phyloP scores from a whole-genome alignment of 1,139 yeast species.

The Scheffersomyces stambukii region DNA sequence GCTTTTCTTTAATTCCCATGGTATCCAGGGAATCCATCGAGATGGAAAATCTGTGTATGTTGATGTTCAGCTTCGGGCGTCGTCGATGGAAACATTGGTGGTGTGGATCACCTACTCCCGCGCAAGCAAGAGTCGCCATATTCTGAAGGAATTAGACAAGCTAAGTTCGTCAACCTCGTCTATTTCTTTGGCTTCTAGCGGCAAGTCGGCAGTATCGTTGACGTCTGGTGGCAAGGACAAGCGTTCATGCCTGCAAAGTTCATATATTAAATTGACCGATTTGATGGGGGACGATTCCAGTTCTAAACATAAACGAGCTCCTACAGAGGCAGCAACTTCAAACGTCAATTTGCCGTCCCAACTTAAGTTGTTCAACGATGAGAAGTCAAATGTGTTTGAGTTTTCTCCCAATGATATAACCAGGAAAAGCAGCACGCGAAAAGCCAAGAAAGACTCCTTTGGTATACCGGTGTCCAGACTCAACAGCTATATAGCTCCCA shows the following conservation, averaged over 20 bases:
- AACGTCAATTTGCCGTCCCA: slow-evolving; percentile 49
- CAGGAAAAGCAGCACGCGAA: slow-evolving; percentile 35
- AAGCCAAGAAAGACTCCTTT: slow-evolving; percentile 26
- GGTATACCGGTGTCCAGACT: slow-evolving; percentile 16
- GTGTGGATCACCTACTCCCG: slow-evolving; percentile 89
- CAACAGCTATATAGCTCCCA: slow-evolving; percentile 6
- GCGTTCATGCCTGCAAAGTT: slow-evolving; percentile 2
- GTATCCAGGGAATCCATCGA: slow-evolving; percentile 62
- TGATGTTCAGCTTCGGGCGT: slow-evolving; percentile 78
- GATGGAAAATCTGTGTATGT: slow-evolving; percentile 64
- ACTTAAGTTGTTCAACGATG: slow-evolving; percentile 43
- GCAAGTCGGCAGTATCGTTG: slow-evolving; percentile 5
- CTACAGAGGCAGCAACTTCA: slow-evolving; percentile 11
- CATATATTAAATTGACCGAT: slow-evolving; percentile 2
- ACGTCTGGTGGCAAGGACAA: slow-evolving; percentile 6
- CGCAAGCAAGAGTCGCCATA: slow-evolving; percentile 19
- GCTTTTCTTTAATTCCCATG: slow-evolving; percentile 57
- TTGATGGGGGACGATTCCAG: slow-evolving; percentile 1
- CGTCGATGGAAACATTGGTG: slow-evolving; percentile 54
- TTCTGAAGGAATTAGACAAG: slow-evolving; percentile 23
- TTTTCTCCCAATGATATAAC: slow-evolving; percentile 30
- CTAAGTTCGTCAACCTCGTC: slow-evolving; percentile 20
- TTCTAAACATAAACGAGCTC: slow-evolving; percentile 3
- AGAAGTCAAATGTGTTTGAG: slow-evolving; percentile 27
- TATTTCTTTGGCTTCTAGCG: slow-evolving; percentile 9